Percentiles rank a stretch among this genome's conserved stretches.
Conservation (phyloP, 495 filamentous ascomycete genomes). For the Melanomma pulvis-pyrius region DNA sequence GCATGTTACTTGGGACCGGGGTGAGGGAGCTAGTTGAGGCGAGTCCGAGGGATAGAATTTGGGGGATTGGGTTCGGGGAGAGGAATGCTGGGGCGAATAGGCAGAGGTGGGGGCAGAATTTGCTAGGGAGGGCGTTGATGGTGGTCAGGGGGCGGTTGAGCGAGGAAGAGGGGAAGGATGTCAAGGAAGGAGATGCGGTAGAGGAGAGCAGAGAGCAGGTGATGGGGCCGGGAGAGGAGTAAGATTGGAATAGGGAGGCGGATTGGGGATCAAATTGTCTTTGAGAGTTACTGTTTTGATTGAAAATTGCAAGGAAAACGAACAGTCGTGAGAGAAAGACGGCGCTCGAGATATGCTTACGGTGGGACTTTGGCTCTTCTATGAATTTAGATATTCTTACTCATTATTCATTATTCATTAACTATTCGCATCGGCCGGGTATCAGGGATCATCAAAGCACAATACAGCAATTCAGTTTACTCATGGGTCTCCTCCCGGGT, state of each 20-base stretch:
- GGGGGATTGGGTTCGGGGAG: constrained; percentile 66
- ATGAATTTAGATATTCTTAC: not conserved
- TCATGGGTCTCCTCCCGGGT: not conserved
- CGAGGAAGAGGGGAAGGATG: constrained; percentile 30
- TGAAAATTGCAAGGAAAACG: too few relatives aligned
- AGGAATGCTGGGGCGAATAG: constrained; percentile 53
- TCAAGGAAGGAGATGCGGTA: constrained; percentile 15
- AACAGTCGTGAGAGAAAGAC: too few relatives aligned
- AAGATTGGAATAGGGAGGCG: not conserved
- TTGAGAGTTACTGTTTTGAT: too few relatives aligned
- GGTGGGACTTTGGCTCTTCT: not conserved
- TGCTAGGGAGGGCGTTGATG: constrained; percentile 65
- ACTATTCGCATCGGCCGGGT: too few relatives aligned
- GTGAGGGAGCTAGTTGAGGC: constrained; percentile 63
- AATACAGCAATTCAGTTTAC: not conserved
- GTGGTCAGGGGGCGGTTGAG: constrained; percentile 52
- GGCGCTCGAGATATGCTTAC: too few relatives aligned
- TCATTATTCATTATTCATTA: not conserved
- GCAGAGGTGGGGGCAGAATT: constrained; percentile 65
- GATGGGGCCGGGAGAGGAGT: not conserved
- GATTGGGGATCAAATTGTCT: too few relatives aligned
- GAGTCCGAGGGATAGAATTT: constrained; percentile 62
- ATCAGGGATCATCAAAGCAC: constrained; percentile 6
- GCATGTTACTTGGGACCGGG: constrained; percentile 59
- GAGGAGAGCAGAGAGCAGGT: not conserved